phyloP scores from a whole-genome alignment of 73 alveolate genomes.

The Symbiodinium natans region DNA sequence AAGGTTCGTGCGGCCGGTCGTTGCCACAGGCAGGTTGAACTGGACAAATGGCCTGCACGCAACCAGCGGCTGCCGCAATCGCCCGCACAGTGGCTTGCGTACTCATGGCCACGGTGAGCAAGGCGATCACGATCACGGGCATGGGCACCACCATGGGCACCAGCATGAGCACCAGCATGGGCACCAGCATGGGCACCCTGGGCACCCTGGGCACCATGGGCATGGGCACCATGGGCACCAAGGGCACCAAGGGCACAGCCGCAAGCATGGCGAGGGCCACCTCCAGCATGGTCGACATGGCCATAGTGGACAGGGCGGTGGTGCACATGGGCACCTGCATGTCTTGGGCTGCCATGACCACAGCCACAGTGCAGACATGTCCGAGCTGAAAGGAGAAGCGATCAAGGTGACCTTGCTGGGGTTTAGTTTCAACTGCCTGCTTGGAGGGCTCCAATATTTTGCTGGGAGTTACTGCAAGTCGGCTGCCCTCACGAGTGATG shows the following conservation, averaged over 20 bases:
- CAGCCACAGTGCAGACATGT: not conserved
- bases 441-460: conserved; percentile 31
- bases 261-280: not conserved
- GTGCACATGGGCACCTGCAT: not conserved
- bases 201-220: too few species aligned
- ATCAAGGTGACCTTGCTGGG: conserved; percentile 56
- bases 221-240: too few species aligned
- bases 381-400: conserved; percentile 12
- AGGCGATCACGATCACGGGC: not conserved
- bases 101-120: too few species aligned
- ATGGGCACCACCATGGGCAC: not conserved
- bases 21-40: too few species aligned
- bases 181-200: too few species aligned
- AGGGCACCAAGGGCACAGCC: too few species aligned
- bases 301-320: not conserved
- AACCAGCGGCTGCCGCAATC: too few species aligned
- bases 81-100: too few species aligned
- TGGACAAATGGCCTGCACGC: too few species aligned
- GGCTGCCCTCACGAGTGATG: conserved; percentile 71
- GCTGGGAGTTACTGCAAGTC: conserved; percentile 53
- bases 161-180: too few species aligned
- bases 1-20: too few species aligned
- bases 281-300: not conserved
- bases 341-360: not conserved
- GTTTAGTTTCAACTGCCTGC: conserved; percentile 21